Percentiles rank a stretch among this genome's conserved stretches.
Evolutionary conservation across 257 asterid genomes (phyloP).

Genomic region (Rhazya stricta): DNA sequence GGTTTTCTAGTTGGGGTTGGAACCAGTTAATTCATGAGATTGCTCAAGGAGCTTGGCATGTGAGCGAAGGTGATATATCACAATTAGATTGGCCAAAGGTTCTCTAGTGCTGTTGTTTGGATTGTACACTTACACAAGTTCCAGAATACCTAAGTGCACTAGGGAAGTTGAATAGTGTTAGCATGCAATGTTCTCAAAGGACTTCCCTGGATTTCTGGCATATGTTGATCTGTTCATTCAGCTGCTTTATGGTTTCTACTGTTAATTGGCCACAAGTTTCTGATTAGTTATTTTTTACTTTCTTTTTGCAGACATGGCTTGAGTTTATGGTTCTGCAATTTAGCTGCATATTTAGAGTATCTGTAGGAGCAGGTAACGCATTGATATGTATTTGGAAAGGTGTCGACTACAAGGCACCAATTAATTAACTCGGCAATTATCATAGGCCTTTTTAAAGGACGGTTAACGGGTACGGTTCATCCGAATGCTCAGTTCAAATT

Average conservation of each 20-base stretch:
- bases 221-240: not conserved
- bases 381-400: too few species aligned
- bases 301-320: too few species aligned
- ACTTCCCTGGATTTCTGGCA: not conserved
- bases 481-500: too few species aligned
- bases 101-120: constrained; percentile 5
- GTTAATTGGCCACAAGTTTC: not conserved
- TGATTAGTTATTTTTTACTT: too few species aligned
- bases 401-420: too few species aligned
- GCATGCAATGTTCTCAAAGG: not conserved
- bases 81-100: constrained; percentile 52
- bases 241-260: not conserved
- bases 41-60: constrained; percentile 85
- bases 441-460: too few species aligned
- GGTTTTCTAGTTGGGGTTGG: constrained; percentile 82
- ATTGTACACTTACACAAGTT: not conserved
- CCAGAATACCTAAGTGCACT: not conserved
- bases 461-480: too few species aligned
- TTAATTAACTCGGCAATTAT: too few species aligned
- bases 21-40: constrained; percentile 73
- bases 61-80: constrained; percentile 38
- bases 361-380: too few species aligned
- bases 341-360: too few species aligned
- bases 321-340: too few species aligned
- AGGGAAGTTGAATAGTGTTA: too few species aligned